Evolutionary conservation across 2,329 filamentous ascomycete species (phyloP).

Genomic region (Mycocentrospora acerina): DNA sequence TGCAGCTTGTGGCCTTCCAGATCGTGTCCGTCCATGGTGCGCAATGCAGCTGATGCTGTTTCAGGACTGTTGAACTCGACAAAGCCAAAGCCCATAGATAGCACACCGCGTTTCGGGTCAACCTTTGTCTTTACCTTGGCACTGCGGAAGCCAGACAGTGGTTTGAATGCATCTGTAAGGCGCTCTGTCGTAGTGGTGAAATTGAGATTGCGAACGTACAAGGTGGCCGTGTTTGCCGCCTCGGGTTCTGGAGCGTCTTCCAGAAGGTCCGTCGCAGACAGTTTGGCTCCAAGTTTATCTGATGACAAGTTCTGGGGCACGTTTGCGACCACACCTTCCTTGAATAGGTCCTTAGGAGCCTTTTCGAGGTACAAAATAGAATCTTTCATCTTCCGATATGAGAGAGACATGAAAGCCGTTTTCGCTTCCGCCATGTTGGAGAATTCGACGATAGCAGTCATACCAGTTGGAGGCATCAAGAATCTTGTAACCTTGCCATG

Average conservation of each 20-base stretch:
- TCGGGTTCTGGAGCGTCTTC: slow-evolving; percentile 58
- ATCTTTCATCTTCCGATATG: slow-evolving; percentile 88
- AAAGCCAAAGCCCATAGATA: slow-evolving; percentile 96
- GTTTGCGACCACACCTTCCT: slow-evolving; percentile 32
- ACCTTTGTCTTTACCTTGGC: slow-evolving; percentile 90
- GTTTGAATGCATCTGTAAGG: slow-evolving; percentile 74
- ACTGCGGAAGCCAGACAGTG: slow-evolving; percentile 84
- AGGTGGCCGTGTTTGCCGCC: slow-evolving; percentile 67
- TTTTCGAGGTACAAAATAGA: slow-evolving; percentile 92
- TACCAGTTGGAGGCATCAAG: slow-evolving; percentile 88
- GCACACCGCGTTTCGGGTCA: slow-evolving; percentile 84
- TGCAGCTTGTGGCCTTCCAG: slow-evolving; percentile 86
- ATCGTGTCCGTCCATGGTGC: slow-evolving; percentile 83
- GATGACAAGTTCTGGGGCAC: slow-evolving; percentile 36
- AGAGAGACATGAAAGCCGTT: slow-evolving; percentile 78
- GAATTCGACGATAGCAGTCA: slow-evolving; percentile 92
- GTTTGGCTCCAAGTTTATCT: slow-evolving; percentile 49
- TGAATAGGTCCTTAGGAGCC: slow-evolving; percentile 81
- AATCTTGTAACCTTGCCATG: slow-evolving; percentile 79
- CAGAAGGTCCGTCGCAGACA: slow-evolving; percentile 69
- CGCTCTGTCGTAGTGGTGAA: slow-evolving; percentile 80
- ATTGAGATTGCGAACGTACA: slow-evolving; percentile 93
- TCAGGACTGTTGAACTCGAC: slow-evolving; percentile 79
- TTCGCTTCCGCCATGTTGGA: slow-evolving; percentile 76
- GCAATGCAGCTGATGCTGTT: slow-evolving; percentile 76